Evolutionary conservation across 306 rosid species (phyloP), one percentile per base, ranked within the genome.

Genomic region (Arachis hypogaea): DNA sequence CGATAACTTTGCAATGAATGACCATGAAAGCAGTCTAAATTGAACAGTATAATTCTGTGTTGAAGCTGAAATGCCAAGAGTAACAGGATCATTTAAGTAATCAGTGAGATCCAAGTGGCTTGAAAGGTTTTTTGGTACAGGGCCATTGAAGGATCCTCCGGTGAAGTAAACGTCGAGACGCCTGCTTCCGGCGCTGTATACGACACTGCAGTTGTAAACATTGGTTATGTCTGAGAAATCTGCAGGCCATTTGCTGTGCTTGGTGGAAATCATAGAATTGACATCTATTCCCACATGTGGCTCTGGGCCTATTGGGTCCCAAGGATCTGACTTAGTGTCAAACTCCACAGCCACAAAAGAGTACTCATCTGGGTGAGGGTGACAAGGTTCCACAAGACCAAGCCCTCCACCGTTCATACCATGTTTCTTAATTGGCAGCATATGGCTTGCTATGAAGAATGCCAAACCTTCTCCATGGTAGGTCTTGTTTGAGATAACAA

Each of bases 261-360:
- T 61, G 3, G 11, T 33, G 16, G 84, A 80, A 0, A 3, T 5
- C 84, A 70, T 55, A 42, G 73, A 30, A 43, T 75, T 75, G 74
- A 80, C 3, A 58, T 70, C 52, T 10, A 80, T 40, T 1, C 77
- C 84, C 10, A 75, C 81, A 30, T 80, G 77, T 22, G 33, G 4
- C 2, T 80, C 74, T 12, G 33, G 4, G 3, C 52, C 63, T 5
- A 11, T 30, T 1, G 81, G 84, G 55, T 84, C 88, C 63, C 64
- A 84, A 0, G 0, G 0, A 49, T 74, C 68, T 3, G 30, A 36
- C 45, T 5, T 70, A 60, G 83, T 84, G 58, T 84, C 91, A 50
- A 84, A 87, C 77, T 87, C 91, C 59, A 84, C 76, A 0, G 84
- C 91, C 14, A 84, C 80, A 72, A 84, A 87, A 6, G 50, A 33